Evolutionary conservation across 2,329 filamentous ascomycete genomes (phyloP), one percentile per base, ranked within the genome.

Genomic region (Malbranchea cinnamomea): DNA sequence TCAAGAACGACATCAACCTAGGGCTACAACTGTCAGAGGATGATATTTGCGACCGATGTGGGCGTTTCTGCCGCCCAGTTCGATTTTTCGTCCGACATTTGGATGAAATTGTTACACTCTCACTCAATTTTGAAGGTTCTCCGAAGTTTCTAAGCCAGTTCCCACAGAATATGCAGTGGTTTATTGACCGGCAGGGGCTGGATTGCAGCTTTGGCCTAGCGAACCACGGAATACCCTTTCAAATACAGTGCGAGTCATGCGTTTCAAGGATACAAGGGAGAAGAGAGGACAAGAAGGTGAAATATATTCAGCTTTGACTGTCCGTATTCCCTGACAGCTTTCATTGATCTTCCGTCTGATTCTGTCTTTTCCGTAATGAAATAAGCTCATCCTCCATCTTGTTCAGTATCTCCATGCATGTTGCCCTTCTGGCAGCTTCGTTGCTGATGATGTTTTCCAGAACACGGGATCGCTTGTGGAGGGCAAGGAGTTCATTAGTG

Each of bases 91-190:
- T 41, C n/a, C 31, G 32, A 11, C 15, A 37, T 26, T 16, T 37
- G 8, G 32, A 35, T 4, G 38, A 41, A 18, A 31, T 8, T 5
- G 23, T 37, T 15, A 23, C 26, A 10, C 28, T 41, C 17, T 37
- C 23, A 20, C 22, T 41, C 12, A 17, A 26, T n/a, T 29, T 39
- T 21, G 32, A 32, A 18, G 20, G 20, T 8, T 19, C 23, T 16
- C n/a, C 11, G 6, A 23, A 31, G 15, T 27, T 16, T 4, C 21
- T 37, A 10, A 41, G 39, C 30, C 24, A 22, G 6, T 41, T 41
- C 30, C 39, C 37, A 15, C 36, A 37, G 16, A 35, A 18, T 9
- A 36, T 41, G 18, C 16, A 31, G 27, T 38, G 36, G 38, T 41
- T 38, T 26, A 31, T 35, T 5, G 29, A 38, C 12, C 26, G 37